Evolutionary conservation across 805 yeast genomes (phyloP).

Genomic region (Helenozyma rhizophorensis): DNA sequence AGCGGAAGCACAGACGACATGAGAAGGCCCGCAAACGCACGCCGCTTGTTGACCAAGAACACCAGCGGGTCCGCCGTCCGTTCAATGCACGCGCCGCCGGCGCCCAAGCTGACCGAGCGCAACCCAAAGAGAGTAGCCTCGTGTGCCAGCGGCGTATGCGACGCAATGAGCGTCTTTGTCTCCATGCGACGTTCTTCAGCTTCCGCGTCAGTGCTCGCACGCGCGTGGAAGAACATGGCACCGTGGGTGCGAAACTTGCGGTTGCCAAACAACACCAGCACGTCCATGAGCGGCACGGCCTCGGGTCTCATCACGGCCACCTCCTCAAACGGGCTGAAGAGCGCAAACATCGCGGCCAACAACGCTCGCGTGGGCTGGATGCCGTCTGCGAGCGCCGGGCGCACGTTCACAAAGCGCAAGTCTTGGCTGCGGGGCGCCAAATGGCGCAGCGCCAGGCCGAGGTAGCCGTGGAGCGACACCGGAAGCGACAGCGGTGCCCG

Average conservation of each 20-base stretch:
- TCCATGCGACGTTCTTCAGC: slow-evolving; percentile 15
- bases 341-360: slow-evolving; percentile 1
- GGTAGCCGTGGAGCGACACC: neutral
- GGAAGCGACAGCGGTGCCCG: slow-evolving; percentile 1
- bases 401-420: slow-evolving; percentile 25
- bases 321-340: slow-evolving; percentile 6
- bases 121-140: slow-evolving; percentile 20
- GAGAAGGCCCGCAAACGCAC: slow-evolving; percentile 24
- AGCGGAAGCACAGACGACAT: slow-evolving; percentile 22
- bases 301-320: slow-evolving; percentile 3
- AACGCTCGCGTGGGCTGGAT: slow-evolving; percentile 1
- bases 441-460: neutral
- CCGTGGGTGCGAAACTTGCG: slow-evolving; percentile 21
- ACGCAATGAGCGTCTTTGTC: too few species aligned
- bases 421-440: slow-evolving; percentile 19
- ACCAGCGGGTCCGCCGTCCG: slow-evolving; percentile 25
- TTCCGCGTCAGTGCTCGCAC: slow-evolving; percentile 19
- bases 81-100: too few species aligned
- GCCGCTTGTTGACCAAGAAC: slow-evolving; percentile 25
- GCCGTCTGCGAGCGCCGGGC: slow-evolving; percentile 7
- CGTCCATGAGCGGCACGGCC: slow-evolving; percentile 7
- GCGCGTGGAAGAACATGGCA: slow-evolving; percentile 24
- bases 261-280: slow-evolving; percentile 13
- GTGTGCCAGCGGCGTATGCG: too few species aligned
- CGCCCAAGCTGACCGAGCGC: slow-evolving; percentile 18